Percentiles rank a stretch among this genome's conserved stretches.
phyloP scores from a whole-genome alignment of 2,329 filamentous ascomycete genomes.

The Allantophomopsis cytisporea region DNA sequence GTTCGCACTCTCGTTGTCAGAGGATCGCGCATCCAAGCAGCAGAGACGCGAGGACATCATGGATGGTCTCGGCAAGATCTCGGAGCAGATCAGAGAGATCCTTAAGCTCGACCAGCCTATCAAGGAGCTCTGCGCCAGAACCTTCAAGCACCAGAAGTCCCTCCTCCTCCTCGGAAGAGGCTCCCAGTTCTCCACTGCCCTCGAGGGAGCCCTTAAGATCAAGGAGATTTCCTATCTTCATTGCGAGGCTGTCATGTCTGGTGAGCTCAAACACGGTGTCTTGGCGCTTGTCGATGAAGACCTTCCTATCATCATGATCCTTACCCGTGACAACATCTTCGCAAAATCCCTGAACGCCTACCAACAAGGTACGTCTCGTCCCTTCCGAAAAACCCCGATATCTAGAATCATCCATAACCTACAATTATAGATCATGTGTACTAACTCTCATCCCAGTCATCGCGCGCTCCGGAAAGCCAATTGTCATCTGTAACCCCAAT shows the following conservation, averaged over 20 bases:
- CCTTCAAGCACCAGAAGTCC: conserved; percentile 95
- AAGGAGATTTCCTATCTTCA: conserved; percentile 99
- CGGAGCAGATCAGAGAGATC: conserved; percentile 82
- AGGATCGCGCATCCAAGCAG: conserved; percentile 92
- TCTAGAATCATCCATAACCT: background rate
- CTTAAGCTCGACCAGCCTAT: conserved; percentile 85
- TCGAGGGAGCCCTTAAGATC: conserved; percentile 97
- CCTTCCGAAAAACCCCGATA: background rate
- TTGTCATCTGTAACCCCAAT: conserved; percentile 90
- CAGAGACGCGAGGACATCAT: conserved; percentile 91
- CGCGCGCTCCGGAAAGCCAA: conserved; percentile 88
- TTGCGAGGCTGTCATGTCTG: conserved; percentile 99
- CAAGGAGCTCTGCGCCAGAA: conserved; percentile 85
- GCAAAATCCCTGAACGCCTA: conserved; percentile 99
- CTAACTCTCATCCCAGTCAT: conserved; percentile 47
- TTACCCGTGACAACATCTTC: conserved; percentile 92
- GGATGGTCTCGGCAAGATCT: conserved; percentile 78
- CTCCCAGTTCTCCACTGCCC: conserved; percentile 90
- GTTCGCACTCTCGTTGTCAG: conserved; percentile 92
- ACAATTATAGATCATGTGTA: background rate
- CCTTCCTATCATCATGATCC: conserved; percentile 98
- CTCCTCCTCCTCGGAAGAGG: conserved; percentile 86
- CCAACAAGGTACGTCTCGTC: conserved; percentile 61
- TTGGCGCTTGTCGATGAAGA: conserved; percentile 95
- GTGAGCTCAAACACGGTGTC: conserved; percentile 98